Conservation (phyloP, 1,284 basidiomycete genomes). For the Moesziomyces parantarcticus region DNA sequence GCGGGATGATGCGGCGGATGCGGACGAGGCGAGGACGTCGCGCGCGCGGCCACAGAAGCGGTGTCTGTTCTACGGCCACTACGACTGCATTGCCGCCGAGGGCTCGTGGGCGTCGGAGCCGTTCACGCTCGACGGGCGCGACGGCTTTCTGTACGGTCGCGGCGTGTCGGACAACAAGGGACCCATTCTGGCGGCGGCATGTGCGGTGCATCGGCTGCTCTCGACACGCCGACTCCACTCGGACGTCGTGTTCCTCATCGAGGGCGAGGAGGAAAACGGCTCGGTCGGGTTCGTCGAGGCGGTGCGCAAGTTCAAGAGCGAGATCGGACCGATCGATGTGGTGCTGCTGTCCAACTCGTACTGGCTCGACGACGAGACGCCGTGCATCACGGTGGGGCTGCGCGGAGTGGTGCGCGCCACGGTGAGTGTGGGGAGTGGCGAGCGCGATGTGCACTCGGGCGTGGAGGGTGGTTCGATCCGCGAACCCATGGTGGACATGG, state of each 20-base stretch:
- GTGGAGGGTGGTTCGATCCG: slow-evolving; percentile 87
- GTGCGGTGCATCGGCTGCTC: slow-evolving; percentile 84
- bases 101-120: slow-evolving; percentile 83
- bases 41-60: slow-evolving; percentile 23
- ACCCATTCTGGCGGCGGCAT: slow-evolving; percentile 89
- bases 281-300: slow-evolving; percentile 84
- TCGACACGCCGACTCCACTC: slow-evolving; percentile 79
- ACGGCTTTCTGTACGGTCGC: slow-evolving; percentile 93
- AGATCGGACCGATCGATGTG: slow-evolving; percentile 59
- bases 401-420: slow-evolving; percentile 89
- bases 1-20: neutral
- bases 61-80: slow-evolving; percentile 64
- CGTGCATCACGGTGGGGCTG: slow-evolving; percentile 93
- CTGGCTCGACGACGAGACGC: slow-evolving; percentile 93
- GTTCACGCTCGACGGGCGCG: slow-evolving; percentile 82
- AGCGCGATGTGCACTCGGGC: slow-evolving; percentile 86
- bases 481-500: slow-evolving; percentile 92
- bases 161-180: slow-evolving; percentile 86
- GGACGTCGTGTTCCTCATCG: slow-evolving; percentile 89
- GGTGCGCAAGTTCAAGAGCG: slow-evolving; percentile 76
- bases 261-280: slow-evolving; percentile 95
- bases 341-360: slow-evolving; percentile 79
- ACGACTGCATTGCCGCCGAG: slow-evolving; percentile 61
- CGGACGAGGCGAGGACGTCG: slow-evolving; percentile 7
- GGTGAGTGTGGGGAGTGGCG: slow-evolving; percentile 73